phyloP scores from a whole-genome alignment of 257 asterid genomes.

The Lavandula angustifolia region DNA sequence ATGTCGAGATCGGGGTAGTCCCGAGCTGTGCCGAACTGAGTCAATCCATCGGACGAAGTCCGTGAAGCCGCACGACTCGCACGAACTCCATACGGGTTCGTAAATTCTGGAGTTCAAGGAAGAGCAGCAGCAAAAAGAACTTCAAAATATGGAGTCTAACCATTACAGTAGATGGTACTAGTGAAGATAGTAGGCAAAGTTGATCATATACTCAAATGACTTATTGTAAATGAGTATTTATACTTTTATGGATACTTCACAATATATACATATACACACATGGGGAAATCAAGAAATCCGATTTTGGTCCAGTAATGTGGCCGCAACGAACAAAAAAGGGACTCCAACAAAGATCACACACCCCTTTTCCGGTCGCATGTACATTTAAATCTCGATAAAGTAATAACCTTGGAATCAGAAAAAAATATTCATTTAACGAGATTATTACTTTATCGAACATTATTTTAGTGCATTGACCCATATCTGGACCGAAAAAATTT shows the following conservation, averaged over 20 bases:
- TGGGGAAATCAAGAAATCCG: too few relatives aligned
- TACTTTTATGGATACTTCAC: neutral
- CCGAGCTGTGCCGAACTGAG: conserved; percentile 93
- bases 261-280: neutral
- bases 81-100: conserved; percentile 79
- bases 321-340: too few relatives aligned
- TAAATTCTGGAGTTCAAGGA: conserved; percentile 60
- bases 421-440: too few relatives aligned
- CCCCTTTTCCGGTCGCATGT: too few relatives aligned
- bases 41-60: conserved; percentile 76
- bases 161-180: neutral
- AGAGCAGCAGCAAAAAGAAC: conserved; percentile 8
- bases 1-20: conserved; percentile 91
- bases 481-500: too few relatives aligned
- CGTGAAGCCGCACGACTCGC: conserved; percentile 60
- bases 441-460: too few relatives aligned
- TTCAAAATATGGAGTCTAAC: neutral
- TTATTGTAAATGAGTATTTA: neutral
- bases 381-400: too few relatives aligned
- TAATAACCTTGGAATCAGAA: too few relatives aligned
- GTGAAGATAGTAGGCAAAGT: neutral
- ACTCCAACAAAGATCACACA: too few relatives aligned
- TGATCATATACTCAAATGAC: conserved; percentile 1
- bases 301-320: too few relatives aligned
- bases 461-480: too few relatives aligned